Percentiles rank a stretch among this genome's conserved stretches.
phyloP scores from a whole-genome alignment of 345 rosid species.

The Arabis alpina region DNA sequence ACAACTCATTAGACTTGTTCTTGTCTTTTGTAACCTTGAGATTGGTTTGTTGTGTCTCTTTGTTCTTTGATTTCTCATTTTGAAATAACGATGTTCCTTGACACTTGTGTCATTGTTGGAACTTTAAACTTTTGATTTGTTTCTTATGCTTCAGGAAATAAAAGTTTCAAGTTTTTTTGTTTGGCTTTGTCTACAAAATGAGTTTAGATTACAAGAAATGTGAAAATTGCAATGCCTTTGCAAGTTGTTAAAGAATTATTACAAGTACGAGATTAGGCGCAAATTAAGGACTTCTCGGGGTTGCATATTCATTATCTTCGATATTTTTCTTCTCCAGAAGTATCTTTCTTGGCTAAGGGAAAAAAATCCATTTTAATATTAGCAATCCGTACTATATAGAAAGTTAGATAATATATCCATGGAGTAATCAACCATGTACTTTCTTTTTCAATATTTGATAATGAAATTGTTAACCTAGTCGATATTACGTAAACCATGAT shows the following conservation, averaged over 20 bases:
- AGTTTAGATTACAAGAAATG: not conserved
- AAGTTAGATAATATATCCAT: not conserved
- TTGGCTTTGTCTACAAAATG: not conserved
- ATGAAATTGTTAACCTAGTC: not conserved
- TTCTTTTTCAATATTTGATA: constrained; percentile 1
- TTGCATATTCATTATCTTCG: not conserved
- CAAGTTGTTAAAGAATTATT: not conserved
- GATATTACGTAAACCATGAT: too few relatives aligned
- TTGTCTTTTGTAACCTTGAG: not conserved
- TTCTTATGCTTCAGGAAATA: constrained; percentile 19
- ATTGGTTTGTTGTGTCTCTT: constrained; percentile 28
- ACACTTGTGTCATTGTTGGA: constrained; percentile 5
- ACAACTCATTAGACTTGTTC: constrained; percentile 44
- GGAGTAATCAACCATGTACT: not conserved
- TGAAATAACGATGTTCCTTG: constrained; percentile 19
- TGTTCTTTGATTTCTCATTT: constrained; percentile 7
- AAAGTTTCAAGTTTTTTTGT: constrained; percentile 21
- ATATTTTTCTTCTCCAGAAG: not conserved
- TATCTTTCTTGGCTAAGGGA: not conserved
- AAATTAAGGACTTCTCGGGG: constrained; percentile 4
- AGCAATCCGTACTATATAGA: not conserved
- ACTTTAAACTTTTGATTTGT: constrained; percentile 14
- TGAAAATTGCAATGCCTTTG: constrained; percentile 46
- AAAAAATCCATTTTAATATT: too few relatives aligned
- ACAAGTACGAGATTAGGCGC: too few relatives aligned